Conservation (phyloP, 441 rosid species). For the Hura crepitans region DNA sequence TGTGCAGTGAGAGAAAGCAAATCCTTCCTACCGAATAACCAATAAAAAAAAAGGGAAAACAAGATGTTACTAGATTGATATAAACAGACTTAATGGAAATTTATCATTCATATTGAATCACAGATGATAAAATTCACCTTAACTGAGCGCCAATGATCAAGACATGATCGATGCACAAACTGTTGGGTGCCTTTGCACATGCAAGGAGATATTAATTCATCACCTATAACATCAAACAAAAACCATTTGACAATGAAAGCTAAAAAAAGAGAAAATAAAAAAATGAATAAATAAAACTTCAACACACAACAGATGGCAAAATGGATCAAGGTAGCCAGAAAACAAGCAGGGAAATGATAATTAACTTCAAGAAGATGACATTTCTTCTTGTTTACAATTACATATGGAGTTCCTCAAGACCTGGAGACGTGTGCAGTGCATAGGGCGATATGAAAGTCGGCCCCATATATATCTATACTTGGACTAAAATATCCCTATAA, state of each 20-base stretch:
- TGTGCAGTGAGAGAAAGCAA: constrained; percentile 87
- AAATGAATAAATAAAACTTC: not conserved
- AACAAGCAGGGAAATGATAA: not conserved
- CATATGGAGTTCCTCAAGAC: not conserved
- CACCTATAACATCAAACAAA: constrained; percentile 39
- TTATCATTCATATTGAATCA: not conserved
- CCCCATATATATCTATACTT: too few relatives aligned
- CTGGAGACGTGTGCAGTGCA: too few relatives aligned
- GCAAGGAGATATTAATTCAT: constrained; percentile 94
- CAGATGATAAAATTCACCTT: constrained; percentile 37
- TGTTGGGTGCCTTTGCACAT: constrained; percentile 99
- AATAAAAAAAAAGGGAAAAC: not conserved
- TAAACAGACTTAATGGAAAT: not conserved
- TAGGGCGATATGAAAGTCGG: too few relatives aligned
- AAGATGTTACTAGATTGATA: not conserved
- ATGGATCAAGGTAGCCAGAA: too few relatives aligned
- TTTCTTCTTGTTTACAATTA: not conserved
- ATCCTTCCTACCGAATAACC: constrained; percentile 86
- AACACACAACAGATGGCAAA: not conserved
- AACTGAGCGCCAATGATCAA: constrained; percentile 96
- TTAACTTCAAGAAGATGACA: not conserved
- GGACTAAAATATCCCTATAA: too few relatives aligned
- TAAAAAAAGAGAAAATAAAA: not conserved
- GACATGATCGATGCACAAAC: constrained; percentile 91
- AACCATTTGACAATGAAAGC: constrained; percentile 9